A percentile compares a stretch with the other conserved stretches of the same genome.
phyloP scores from a whole-genome alignment of 805 yeast species.

The Suhomyces pyralidae region DNA sequence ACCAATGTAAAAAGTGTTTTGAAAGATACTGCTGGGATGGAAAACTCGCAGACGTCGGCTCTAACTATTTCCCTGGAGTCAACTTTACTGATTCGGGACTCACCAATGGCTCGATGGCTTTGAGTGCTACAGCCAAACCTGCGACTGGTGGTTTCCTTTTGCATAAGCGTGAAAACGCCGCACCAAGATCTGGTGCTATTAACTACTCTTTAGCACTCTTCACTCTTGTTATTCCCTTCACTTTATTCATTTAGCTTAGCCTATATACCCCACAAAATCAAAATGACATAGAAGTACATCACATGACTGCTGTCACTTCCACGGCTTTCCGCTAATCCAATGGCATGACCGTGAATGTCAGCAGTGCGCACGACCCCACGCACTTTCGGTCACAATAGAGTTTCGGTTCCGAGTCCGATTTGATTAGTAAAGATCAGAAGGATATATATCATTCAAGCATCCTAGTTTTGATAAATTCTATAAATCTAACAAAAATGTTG shows the following conservation, averaged over 20 bases:
- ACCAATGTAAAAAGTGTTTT: slow-evolving; percentile 72
- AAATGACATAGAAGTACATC: background rate
- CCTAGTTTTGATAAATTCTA: background rate
- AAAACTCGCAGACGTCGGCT: slow-evolving; percentile 6
- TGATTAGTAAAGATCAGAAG: background rate
- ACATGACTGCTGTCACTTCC: background rate
- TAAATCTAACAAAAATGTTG: background rate
- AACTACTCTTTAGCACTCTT: background rate
- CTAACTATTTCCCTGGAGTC: slow-evolving; percentile 17
- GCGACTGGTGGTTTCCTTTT: background rate
- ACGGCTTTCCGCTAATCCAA: background rate
- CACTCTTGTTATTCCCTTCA: background rate
- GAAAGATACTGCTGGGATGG: slow-evolving; percentile 77
- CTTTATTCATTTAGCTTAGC: background rate
- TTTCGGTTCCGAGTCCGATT: slow-evolving; percentile 4
- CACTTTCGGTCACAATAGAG: background rate
- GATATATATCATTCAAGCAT: background rate
- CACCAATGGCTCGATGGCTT: slow-evolving; percentile 20
- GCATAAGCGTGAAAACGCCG: slow-evolving; percentile 1
- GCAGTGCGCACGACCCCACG: slow-evolving; percentile 3
- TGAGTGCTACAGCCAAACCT: slow-evolving; percentile 1
- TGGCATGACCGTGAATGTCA: background rate
- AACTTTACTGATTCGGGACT: slow-evolving; percentile 29
- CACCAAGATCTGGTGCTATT: background rate
- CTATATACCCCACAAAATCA: background rate